Percentiles rank a stretch among this genome's conserved stretches.
phyloP scores from a whole-genome alignment of 1,284 basidiomycete species.

The Leucoagaricus sp. region DNA sequence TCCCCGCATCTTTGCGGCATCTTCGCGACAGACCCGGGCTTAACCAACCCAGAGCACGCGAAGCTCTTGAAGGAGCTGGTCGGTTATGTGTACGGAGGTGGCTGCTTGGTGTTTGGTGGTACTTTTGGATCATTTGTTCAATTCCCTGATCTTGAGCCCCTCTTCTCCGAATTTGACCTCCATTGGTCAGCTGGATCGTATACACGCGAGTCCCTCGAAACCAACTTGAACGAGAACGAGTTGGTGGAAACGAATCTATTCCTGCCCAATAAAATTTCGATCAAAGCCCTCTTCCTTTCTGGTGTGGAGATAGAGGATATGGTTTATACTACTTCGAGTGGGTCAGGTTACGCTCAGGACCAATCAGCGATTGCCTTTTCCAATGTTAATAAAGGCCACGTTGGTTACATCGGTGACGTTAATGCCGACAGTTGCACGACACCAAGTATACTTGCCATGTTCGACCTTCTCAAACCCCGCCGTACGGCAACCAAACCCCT shows the following conservation, averaged over 20 bases:
- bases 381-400: slow-evolving; percentile 22
- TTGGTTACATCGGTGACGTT: slow-evolving; percentile 36
- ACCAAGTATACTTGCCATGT: slow-evolving; percentile 27
- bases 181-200: slow-evolving; percentile 14
- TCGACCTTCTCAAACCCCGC: slow-evolving; percentile 21
- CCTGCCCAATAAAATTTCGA: slow-evolving; percentile 17
- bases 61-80: slow-evolving; percentile 25
- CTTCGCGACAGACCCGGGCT: slow-evolving; percentile 29
- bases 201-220: slow-evolving; percentile 2
- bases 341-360: neutral
- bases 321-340: slow-evolving; percentile 15
- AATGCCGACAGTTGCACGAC: slow-evolving; percentile 27
- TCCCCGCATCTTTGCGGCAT: slow-evolving; percentile 29
- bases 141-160: slow-evolving; percentile 8
- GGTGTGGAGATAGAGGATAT: slow-evolving; percentile 17
- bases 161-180: slow-evolving; percentile 21
- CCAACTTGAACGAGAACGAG: slow-evolving; percentile 7
- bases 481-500: slow-evolving; percentile 10
- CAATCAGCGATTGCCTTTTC: slow-evolving; percentile 29
- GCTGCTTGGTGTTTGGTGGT: slow-evolving; percentile 31
- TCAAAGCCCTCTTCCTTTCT: slow-evolving; percentile 22
- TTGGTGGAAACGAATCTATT: slow-evolving; percentile 18
- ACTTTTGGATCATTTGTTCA: slow-evolving; percentile 22
- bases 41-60: slow-evolving; percentile 22
- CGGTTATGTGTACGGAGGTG: slow-evolving; percentile 30